Evolutionary conservation across 306 rosid genomes (phyloP), one percentile per base, ranked within the genome.

Genomic region (Canavalia ensiformis): DNA sequence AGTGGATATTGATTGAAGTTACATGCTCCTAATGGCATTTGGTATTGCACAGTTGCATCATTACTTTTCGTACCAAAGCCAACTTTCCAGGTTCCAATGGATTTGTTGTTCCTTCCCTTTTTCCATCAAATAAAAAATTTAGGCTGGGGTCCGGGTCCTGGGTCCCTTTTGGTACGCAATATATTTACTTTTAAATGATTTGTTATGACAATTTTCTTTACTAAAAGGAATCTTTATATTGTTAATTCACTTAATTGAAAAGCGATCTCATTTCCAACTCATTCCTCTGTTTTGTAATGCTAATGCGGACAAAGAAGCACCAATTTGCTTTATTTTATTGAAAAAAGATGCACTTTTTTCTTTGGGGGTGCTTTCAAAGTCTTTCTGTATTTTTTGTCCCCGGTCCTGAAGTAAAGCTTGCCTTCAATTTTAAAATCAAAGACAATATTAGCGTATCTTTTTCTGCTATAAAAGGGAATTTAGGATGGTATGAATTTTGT

Each of bases 11-110:
- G 82, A 85, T 81, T 69, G 56, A 75, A 85, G 85, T 78, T 39
- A 55, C 78, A 83, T 83, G 85, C 82, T 86, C 46, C 68, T 62
- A 69, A 81, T 84, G 83, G 78, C 63, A 79, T 83, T 85, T 77
- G 86, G 47, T 49, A 82, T 72, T 76, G 6, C 9, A 52, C 75
- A 60, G 77, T 68, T 69, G 39, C 44, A 66, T 67, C 30, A 8
- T 63, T 82, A 62, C 82, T 85, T 89, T 84, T 81, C 39, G 70
- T 62, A 84, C 84, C 82, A 78, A 88, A 90, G 78, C 86, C 80
- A 81, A 83, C 89, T 91, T 86, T 88, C 72, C 76, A 69, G 88
- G 86, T 81, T 88, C 78, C 57, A 31, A 77, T 82, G 92, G 88
- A 81, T 77, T 81, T 77, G 86, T 84, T 81, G 83, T 79, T 30